Evolutionary conservation across 495 filamentous ascomycete species (phyloP).

Genomic region (Pseudotulostoma volvatum): DNA sequence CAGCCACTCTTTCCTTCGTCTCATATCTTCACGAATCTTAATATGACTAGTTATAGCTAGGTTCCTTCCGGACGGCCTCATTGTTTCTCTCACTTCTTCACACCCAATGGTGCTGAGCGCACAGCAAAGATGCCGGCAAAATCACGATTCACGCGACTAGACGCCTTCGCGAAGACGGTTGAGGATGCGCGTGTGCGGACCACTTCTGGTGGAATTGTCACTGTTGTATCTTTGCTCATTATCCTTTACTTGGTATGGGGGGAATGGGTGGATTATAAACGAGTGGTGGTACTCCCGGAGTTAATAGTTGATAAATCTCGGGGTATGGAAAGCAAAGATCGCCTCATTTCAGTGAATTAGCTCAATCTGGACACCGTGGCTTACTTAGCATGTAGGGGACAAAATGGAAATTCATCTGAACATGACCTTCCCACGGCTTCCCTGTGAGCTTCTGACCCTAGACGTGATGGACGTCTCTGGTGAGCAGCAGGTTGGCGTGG

Average conservation of each 20-base stretch:
- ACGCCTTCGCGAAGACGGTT: constrained; percentile 97
- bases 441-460: constrained; percentile 87
- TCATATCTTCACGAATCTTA: no score
- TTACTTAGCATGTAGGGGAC: constrained; percentile 43
- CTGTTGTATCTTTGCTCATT: constrained; percentile 71
- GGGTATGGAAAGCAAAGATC: constrained; percentile 34
- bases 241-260: constrained; percentile 82
- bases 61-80: no score
- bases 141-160: constrained; percentile 86
- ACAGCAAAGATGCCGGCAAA: constrained; percentile 38
- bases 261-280: constrained; percentile 88
- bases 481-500: constrained; percentile 84
- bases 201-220: constrained; percentile 92
- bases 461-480: constrained; percentile 99
- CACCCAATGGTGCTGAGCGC: no score
- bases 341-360: not conserved
- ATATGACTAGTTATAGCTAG: no score
- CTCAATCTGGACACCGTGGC: no score
- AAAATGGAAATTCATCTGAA: constrained; percentile 98
- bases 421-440: constrained; percentile 84
- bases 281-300: constrained; percentile 76
- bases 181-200: constrained; percentile 95
- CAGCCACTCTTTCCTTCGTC: no score
- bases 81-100: no score
- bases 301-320: constrained; percentile 90